phyloP scores from a whole-genome alignment of 2,329 filamentous ascomycete genomes.

The Penicillium palitans region DNA sequence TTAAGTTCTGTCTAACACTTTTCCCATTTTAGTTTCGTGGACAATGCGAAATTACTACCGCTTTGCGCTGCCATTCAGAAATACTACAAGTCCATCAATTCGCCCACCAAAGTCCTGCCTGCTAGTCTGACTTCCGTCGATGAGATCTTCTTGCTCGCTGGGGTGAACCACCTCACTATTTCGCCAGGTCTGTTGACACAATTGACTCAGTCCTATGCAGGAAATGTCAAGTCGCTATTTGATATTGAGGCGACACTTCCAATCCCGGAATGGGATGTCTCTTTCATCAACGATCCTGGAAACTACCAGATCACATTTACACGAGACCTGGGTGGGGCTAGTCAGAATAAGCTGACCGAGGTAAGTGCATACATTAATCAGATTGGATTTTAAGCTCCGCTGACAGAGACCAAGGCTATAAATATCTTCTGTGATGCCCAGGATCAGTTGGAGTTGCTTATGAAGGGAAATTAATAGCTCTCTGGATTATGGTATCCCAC shows the following conservation, averaged over 20 bases:
- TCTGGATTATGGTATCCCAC: neutral
- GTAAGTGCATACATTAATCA: constrained; percentile 26
- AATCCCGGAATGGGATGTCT: constrained; percentile 20
- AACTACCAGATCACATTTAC: constrained; percentile 55
- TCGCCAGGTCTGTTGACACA: constrained; percentile 54
- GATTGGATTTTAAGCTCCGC: neutral
- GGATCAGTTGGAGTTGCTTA: constrained; percentile 49
- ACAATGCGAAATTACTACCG: constrained; percentile 41
- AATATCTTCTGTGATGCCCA: constrained; percentile 61
- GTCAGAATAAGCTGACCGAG: constrained; percentile 53
- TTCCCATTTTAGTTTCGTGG: constrained; percentile 23
- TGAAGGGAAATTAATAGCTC: constrained; percentile 8
- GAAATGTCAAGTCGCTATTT: constrained; percentile 34
- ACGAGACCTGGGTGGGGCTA: constrained; percentile 39
- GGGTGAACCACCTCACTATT: constrained; percentile 61
- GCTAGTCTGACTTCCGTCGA: constrained; percentile 59
- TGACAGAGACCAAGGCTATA: constrained; percentile 44
- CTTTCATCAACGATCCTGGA: constrained; percentile 46
- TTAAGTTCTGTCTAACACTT: neutral
- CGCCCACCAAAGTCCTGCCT: constrained; percentile 54
- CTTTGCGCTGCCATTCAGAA: constrained; percentile 55
- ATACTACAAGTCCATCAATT: constrained; percentile 49
- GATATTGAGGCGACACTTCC: constrained; percentile 17
- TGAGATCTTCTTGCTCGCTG: constrained; percentile 60
- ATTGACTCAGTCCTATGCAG: constrained; percentile 45